Evolutionary conservation across 2,329 filamentous ascomycete species (phyloP).

Genomic region (Neonectria sp.): DNA sequence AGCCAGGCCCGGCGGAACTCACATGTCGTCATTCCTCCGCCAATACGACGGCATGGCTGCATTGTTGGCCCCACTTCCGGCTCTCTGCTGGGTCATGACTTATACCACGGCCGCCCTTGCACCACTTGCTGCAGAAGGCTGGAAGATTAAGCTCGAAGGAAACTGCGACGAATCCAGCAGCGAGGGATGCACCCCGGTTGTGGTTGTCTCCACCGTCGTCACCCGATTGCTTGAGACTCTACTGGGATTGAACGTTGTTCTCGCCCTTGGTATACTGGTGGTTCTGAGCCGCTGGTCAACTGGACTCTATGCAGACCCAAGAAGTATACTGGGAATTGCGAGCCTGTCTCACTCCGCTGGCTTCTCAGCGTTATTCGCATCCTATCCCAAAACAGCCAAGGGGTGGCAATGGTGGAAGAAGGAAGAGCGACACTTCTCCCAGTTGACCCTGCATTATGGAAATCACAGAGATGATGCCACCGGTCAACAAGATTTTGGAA

Average conservation of each 20-base stretch:
- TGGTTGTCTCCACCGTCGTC: conserved; percentile 5
- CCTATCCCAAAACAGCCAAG: background rate
- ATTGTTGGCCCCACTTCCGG: conserved; percentile 8
- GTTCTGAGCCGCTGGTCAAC: conserved; percentile 14
- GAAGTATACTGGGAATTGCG: conserved; percentile 15
- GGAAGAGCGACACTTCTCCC: background rate
- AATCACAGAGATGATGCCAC: conserved; percentile 1
- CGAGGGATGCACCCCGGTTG: conserved; percentile 8
- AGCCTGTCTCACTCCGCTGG: conserved; percentile 6
- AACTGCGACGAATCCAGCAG: conserved; percentile 4
- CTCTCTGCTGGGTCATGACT: conserved; percentile 7
- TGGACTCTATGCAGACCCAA: conserved; percentile 7
- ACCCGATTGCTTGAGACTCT: conserved; percentile 1
- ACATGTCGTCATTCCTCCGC: conserved; percentile 10
- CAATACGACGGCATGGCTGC: conserved; percentile 10
- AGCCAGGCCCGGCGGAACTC: conserved; percentile 1
- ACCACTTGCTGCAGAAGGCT: conserved; percentile 15
- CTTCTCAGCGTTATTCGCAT: background rate
- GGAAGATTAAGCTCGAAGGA: conserved; percentile 14
- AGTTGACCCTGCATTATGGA: background rate
- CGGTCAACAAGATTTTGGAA: background rate
- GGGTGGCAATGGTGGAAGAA: conserved; percentile 14
- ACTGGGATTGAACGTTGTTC: conserved; percentile 12
- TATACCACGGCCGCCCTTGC: conserved; percentile 8
- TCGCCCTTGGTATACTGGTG: background rate